Evolutionary conservation across 2,329 filamentous ascomycete species (phyloP).

Genomic region (Orbilia quercus): DNA sequence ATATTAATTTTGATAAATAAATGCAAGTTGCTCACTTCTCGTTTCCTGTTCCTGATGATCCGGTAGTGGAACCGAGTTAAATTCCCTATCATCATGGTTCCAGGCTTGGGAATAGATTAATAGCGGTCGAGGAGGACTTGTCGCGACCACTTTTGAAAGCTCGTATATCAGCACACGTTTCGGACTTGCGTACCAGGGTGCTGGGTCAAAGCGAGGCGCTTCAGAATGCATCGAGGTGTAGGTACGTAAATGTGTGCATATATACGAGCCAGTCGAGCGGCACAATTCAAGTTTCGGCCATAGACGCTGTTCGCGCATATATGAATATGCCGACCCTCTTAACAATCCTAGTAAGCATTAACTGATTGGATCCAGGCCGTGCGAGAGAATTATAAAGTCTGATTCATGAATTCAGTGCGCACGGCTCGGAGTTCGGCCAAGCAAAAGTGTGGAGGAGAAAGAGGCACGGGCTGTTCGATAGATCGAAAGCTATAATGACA

Average conservation of each 20-base stretch:
- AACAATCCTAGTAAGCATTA: no score
- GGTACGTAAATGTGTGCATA: no score
- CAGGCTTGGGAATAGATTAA: conserved; percentile 46
- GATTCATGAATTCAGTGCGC: neutral
- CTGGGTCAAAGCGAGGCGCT: conserved; percentile 40
- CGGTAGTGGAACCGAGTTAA: conserved; percentile 47
- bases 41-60: conserved; percentile 43
- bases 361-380: conserved; percentile 17
- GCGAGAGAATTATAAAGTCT: neutral
- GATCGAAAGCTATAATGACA: conserved; percentile 24
- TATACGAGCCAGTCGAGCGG: no score
- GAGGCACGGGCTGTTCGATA: conserved; percentile 1
- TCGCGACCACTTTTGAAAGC: conserved; percentile 5
- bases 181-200: conserved; percentile 21
- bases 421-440: conserved; percentile 43
- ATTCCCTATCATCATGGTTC: conserved; percentile 47
- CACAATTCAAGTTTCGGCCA: no score
- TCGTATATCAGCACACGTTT: conserved; percentile 42
- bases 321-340: no score
- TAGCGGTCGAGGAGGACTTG: neutral
- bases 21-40: conserved; percentile 1
- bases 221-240: conserved; percentile 11
- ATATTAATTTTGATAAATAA: conserved; percentile 11
- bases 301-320: neutral
- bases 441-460: neutral